Evolutionary conservation across 257 asterid genomes (phyloP), one percentile per base, ranked within the genome.

Genomic region (Rehmannia glutinosa): DNA sequence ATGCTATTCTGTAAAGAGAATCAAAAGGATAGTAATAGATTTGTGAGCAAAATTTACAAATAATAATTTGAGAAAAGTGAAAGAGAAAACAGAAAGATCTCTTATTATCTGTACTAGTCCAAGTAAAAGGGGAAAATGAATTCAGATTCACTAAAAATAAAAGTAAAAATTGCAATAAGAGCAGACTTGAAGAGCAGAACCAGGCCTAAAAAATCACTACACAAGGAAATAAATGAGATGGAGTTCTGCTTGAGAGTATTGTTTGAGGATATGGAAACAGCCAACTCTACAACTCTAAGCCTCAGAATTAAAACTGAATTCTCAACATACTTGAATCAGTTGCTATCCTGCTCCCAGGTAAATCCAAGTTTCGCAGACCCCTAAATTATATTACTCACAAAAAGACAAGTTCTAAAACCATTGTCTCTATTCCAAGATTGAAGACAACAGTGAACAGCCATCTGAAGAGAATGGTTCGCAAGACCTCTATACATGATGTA

Each of bases 1-100:
- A 49, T 42, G 20, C 35, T 46, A 52, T 41, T 65, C 73, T 61
- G 75, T 38, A 38, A 3, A 52, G 49, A 64, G 21, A 21, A 62
- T 42, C 27, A 43, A 63, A 54, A 23, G 12, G 42, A 17, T 16
- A 55, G 43, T 20, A 68, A 38, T 3, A 65, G 8, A 38, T 4
- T 32, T 36, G 62, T 58, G 42, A 61, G 53, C 23, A 73, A 39
- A 57, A 49, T 24, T 9, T 19, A n/a, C 12, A n/a, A 50, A 49
- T n/a, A 55, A 30, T 38, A 46, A 65, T 7, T 6, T 16, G 25
- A 41, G 12, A 30, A 58, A 12, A 53, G 27, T 24, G n/a, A n/a
- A 57, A 27, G 6, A 39, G 24, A 59, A 64, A 27, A 41, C 32
- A 57, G 8, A n/a, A 54, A 55, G 8, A 10, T 46, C 60, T 55